Evolutionary conservation across 306 rosid genomes (phyloP), one percentile per base, ranked within the genome.

Genomic region (Nissolia schottii): DNA sequence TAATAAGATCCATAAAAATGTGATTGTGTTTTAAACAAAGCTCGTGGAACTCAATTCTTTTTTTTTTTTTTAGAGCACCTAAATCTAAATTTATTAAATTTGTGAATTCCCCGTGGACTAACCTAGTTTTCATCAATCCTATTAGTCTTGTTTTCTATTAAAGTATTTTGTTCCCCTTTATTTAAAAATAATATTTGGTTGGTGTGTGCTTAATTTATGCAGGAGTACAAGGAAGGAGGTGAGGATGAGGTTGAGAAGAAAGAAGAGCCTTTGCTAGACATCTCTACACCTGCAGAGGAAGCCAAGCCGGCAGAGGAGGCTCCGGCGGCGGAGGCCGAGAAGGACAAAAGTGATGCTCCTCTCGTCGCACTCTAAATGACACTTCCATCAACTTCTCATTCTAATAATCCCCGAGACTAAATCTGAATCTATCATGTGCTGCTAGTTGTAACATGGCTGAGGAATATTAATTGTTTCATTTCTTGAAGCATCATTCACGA

Each of bases 191-290:
- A 11, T 37, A 28, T 35, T 79, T 43, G 32, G 11, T 29, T 37
- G 20, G 13, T 64, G 13, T 64, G n/a, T 11, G 3, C 40, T 19
- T 34, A 40, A 7, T 3, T 71, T 74, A 19, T 37, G 53, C 64
- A 85, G 83, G 89, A 66, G 75, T 34, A 7, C 45, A 41, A 58
- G 1, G 81, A 56, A 15, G 85, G 34, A 32, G 83, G 24, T 32
- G 82, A 80, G 83, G 70, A 20, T 11, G 25, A 77, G 78, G 74
- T 31, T 23, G n/a, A 78, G 60, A 66, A 77, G 15, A 85, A 76
- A 48, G 80, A 83, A 5, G 86, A 74, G 38, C n/a, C 88, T 9
- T 64, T 80, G 85, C 61, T 84, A 59, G 87, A 77, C 6, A 20
- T 63, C 32, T 38, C 73, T 13, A 66, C 81, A 74, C 13, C 88